Conservation (phyloP, 2,329 filamentous ascomycete species). For the Neurospora sp. region DNA sequence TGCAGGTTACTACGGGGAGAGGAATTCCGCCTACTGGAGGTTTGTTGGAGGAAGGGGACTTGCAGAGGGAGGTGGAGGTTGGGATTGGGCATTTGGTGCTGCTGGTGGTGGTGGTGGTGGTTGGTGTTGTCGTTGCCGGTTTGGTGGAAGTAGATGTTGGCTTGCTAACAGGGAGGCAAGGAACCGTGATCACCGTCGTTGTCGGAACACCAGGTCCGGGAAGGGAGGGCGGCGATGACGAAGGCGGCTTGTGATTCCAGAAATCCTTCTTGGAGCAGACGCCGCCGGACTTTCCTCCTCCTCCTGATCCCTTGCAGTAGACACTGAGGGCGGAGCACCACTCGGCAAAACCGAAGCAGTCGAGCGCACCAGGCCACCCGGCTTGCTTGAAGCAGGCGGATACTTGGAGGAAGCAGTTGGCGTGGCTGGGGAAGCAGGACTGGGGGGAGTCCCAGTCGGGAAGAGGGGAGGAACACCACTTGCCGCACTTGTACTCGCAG, state of each 20-base stretch:
- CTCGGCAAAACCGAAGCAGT: conserved; percentile 39
- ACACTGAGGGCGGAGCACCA: conserved; percentile 39
- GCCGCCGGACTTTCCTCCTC: background rate
- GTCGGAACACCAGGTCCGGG: conserved; percentile 14
- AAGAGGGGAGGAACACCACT: conserved; percentile 42
- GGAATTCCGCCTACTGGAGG: conserved; percentile 43
- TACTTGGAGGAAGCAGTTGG: conserved; percentile 37
- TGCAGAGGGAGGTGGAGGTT: conserved; percentile 42
- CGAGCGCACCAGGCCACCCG: conserved; percentile 37
- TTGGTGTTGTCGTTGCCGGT: conserved; percentile 21
- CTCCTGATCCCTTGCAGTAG: conserved; percentile 29
- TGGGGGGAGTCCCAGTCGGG: conserved; percentile 35
- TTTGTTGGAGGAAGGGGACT: conserved; percentile 27
- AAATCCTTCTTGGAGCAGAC: conserved; percentile 25
- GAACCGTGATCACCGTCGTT: conserved; percentile 25
- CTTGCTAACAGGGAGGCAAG: conserved; percentile 18
- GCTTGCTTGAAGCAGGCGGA: conserved; percentile 42
- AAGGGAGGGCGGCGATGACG: conserved; percentile 8
- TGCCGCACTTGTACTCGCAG: conserved; percentile 46
- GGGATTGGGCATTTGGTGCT: conserved; percentile 31
- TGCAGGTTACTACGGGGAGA: conserved; percentile 45
- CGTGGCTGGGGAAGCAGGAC: conserved; percentile 32
- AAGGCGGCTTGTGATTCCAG: conserved; percentile 32
- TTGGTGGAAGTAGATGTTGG: conserved; percentile 12
- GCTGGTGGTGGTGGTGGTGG: conserved; percentile 22